A percentile compares a stretch with the other conserved stretches of the same genome.
Conservation (phyloP, 495 filamentous ascomycete genomes). For the Penicillium mononematosum region DNA sequence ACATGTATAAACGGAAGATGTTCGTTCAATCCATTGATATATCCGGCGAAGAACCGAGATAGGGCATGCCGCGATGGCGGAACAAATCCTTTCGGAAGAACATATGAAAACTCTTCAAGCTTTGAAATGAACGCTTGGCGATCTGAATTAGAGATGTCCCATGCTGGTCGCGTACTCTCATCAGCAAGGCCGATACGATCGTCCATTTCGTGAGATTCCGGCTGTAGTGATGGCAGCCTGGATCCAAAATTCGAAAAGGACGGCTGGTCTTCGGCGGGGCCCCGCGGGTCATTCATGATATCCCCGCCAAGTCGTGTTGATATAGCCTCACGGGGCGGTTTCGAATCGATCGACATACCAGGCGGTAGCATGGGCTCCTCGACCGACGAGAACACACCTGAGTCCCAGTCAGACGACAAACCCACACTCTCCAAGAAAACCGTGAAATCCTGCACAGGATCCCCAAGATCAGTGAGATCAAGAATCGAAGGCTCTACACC, state of each 20-base stretch:
- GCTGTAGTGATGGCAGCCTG: slow-evolving; percentile 64
- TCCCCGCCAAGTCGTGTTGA: slow-evolving; percentile 37
- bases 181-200: slow-evolving; percentile 49
- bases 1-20: slow-evolving; percentile 53
- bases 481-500: slow-evolving; percentile 48
- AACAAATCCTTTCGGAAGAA: slow-evolving; percentile 65
- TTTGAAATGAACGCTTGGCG: slow-evolving; percentile 61
- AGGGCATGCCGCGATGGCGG: slow-evolving; percentile 52
- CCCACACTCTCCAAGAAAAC: slow-evolving; percentile 52
- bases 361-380: slow-evolving; percentile 46
- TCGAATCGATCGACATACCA: slow-evolving; percentile 41
- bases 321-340: slow-evolving; percentile 34
- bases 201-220: slow-evolving; percentile 59
- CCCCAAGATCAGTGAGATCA: slow-evolving; percentile 47
- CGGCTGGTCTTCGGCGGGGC: slow-evolving; percentile 40
- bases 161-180: slow-evolving; percentile 52
- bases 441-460: slow-evolving; percentile 51
- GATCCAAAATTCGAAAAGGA: slow-evolving; percentile 67
- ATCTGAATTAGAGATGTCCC: slow-evolving; percentile 64
- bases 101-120: slow-evolving; percentile 62
- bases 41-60: slow-evolving; percentile 49
- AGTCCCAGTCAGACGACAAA: slow-evolving; percentile 52
- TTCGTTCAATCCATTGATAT: slow-evolving; percentile 50
- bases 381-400: slow-evolving; percentile 47
- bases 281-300: slow-evolving; percentile 39